Evolutionary conservation across 495 filamentous ascomycete genomes (phyloP), one percentile per base, ranked within the genome.

Genomic region (Hypoxylon perforatum): DNA sequence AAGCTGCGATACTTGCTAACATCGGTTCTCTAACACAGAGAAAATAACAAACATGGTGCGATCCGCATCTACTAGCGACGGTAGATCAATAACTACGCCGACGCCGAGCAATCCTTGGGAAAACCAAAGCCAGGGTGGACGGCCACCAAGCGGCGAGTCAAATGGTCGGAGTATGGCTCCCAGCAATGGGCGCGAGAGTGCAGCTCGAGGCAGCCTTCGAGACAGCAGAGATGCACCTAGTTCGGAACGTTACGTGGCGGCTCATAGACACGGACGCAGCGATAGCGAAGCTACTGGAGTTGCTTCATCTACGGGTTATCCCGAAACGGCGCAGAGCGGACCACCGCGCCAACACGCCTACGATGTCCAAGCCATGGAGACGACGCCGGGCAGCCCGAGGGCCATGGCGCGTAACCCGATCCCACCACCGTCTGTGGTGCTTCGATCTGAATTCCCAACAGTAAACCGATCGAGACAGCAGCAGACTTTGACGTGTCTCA

Each of bases 401-500:
- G 81, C 86, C 55, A 75, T 88, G 18, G 84, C 87, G n/a, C 91
- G 89, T 67, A 97, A 97, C 60, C 94, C 96, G 0, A 97, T 98
- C 48, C 93, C 94, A 7, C 82, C 95, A 9, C 95, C 95, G 4
- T 90, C 86, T 0, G 93, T 99, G 23, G 96, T 91, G 6, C 89
- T 99, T 22, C 91, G 94, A 53, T 97, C 94, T 72, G 95, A 99
- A 78, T 99, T 97, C 72, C 95, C 95, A 10, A 97, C 95, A 2
- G 83, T 99, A 70, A 97, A 84, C 69, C 85, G 92, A 58, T 97
- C 94, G 33, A 90, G 95, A 48, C 92, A 96, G 75, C 95, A 97
- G 76, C 95, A 99, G 77, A 94, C 90, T 3, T 79, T 99, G 69
- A 98, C 95, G 0, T 98, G 96, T 74, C 80, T 99, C 65, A 85